A percentile compares a stretch with the other conserved stretches of the same genome.
Evolutionary conservation across 495 filamentous ascomycete species (phyloP).

Genomic region (Parmelia sp.): DNA sequence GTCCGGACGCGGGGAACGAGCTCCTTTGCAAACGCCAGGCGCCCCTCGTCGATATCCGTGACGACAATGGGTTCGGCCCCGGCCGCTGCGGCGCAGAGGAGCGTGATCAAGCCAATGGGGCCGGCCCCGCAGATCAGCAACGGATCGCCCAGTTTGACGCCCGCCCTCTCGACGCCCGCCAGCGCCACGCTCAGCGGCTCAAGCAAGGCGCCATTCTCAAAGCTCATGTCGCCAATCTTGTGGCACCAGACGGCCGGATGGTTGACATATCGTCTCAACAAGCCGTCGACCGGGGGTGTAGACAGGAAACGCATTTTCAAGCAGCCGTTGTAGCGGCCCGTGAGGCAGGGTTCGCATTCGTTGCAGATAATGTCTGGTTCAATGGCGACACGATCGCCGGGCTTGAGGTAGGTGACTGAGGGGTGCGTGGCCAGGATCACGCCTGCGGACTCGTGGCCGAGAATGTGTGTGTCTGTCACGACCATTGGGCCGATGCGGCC

Average conservation of each 20-base stretch:
- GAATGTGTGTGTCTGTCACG: constrained; percentile 34
- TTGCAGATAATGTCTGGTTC: constrained; percentile 84
- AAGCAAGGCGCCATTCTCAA: constrained; percentile 79
- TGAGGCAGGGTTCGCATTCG: constrained; percentile 62
- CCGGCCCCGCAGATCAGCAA: constrained; percentile 84
- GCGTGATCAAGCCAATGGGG: constrained; percentile 70
- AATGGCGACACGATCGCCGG: constrained; percentile 63
- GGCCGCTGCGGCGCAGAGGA: constrained; percentile 71
- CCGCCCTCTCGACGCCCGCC: constrained; percentile 65
- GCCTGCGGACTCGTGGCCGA: constrained; percentile 45
- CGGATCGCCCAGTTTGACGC: constrained; percentile 59
- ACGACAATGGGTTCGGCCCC: constrained; percentile 66
- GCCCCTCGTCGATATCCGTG: constrained; percentile 67
- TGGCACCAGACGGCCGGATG: constrained; percentile 79
- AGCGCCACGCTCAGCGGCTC: constrained; percentile 83
- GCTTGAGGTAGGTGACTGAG: constrained; percentile 51
- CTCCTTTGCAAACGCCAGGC: constrained; percentile 61
- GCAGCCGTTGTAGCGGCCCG: constrained; percentile 80
- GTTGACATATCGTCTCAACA: constrained; percentile 69
- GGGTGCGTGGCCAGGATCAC: constrained; percentile 35
- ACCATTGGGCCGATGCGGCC: constrained; percentile 39
- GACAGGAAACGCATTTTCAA: constrained; percentile 77
- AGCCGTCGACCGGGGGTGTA: constrained; percentile 68
- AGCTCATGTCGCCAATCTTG: constrained; percentile 57
- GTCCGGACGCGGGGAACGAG: constrained; percentile 58